phyloP scores from a whole-genome alignment of 176 grass and related monocot species.

The Musa schizocarpa region DNA sequence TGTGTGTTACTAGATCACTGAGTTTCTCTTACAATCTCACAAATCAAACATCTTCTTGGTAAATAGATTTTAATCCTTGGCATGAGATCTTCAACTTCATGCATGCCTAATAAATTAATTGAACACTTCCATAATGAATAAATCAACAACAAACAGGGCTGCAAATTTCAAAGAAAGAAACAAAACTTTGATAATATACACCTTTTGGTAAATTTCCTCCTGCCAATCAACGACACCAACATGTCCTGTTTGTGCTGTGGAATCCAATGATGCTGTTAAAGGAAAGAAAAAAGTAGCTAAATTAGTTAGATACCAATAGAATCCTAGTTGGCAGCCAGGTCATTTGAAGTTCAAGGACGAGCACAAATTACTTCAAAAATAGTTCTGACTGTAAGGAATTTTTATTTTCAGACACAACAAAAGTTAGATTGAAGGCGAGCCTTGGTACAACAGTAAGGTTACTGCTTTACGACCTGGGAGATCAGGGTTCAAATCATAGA shows the following conservation, averaged over 20 bases:
- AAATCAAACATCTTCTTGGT: neutral
- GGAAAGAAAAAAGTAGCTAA: neutral
- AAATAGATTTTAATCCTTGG: no score
- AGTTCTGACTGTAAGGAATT: no score
- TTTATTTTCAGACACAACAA: no score
- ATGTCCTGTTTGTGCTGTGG: constrained; percentile 59
- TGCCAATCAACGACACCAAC: constrained; percentile 37
- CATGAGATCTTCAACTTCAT: no score
- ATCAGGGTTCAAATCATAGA: no score
- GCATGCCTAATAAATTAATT: no score
- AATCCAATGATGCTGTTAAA: constrained; percentile 60
- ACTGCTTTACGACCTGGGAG: no score
- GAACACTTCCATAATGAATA: neutral
- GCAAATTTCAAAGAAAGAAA: neutral
- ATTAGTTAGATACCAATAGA: constrained; percentile 6
- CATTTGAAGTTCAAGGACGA: neutral
- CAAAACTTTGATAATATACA: constrained; percentile 2
- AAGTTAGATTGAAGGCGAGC: no score
- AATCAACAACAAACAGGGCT: neutral
- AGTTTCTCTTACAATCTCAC: neutral
- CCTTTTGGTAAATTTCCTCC: constrained; percentile 75
- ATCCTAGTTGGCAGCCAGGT: constrained; percentile 17
- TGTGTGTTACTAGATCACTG: no score
- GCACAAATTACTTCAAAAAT: neutral
- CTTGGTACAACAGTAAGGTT: no score